phyloP scores from a whole-genome alignment of 768 basidiomycete species.

The Rhodosporidiobolus sp. region DNA sequence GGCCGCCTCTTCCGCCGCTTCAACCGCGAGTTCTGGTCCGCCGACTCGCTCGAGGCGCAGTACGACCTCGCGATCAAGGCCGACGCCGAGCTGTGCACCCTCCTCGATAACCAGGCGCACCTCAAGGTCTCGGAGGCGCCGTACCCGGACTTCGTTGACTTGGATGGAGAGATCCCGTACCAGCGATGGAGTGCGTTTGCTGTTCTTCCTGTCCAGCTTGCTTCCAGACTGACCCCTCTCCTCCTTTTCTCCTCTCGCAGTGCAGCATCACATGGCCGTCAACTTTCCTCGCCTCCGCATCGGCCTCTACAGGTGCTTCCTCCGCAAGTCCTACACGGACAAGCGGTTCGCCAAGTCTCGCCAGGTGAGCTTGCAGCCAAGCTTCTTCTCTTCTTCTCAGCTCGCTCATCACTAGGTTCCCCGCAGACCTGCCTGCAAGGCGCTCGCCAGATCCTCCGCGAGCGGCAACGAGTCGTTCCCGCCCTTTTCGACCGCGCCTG shows the following conservation, averaged over 20 bases:
- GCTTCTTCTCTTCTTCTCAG: background rate
- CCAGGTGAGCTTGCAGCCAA: background rate
- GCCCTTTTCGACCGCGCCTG: background rate
- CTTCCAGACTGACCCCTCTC: no score
- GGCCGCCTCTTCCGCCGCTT: background rate
- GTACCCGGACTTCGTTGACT: background rate
- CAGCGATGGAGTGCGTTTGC: no score
- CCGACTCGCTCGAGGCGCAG: background rate
- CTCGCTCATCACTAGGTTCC: background rate
- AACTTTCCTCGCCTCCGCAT: background rate
- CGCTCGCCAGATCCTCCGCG: background rate
- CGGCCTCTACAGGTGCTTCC: background rate
- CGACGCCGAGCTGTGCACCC: background rate
- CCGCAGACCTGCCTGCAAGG: constrained; percentile 2
- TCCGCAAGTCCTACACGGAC: background rate
- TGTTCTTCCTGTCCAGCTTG: no score
- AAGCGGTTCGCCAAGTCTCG: background rate
- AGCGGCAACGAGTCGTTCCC: background rate
- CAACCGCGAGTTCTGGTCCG: constrained; percentile 2
- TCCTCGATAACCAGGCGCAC: background rate
- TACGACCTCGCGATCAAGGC: background rate
- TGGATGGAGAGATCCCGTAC: background rate
- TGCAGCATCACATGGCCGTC: background rate
- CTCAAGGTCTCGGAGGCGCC: background rate
- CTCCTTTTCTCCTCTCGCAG: no score